These are phyloP conservation scores for Candida koratica DNA, from an alignment of 805 yeast genomes.

Conservation along the genomic window DNA sequence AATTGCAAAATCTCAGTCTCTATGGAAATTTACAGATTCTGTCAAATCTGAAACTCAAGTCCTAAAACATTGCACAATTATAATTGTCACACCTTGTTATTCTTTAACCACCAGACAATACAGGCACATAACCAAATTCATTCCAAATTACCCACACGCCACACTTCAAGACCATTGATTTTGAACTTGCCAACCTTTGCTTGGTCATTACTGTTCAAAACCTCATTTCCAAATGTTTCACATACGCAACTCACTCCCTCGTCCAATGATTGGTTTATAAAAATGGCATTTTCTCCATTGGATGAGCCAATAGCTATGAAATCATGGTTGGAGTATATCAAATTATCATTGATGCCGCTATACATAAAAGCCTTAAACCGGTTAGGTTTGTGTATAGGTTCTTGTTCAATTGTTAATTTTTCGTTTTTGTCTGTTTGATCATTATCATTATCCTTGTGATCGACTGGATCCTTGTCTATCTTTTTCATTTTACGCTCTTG, in stretches of 20 bases:
- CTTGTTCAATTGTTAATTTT: not conserved
- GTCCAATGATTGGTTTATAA: slow-evolving; percentile 71
- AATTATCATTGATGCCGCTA: slow-evolving; percentile 83
- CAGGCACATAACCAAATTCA: too few relatives aligned
- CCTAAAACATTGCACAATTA: too few relatives aligned
- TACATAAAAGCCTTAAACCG: slow-evolving; percentile 78
- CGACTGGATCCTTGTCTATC: not conserved
- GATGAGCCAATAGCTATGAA: slow-evolving; percentile 89
- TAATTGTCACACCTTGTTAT: too few relatives aligned
- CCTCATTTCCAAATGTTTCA: slow-evolving; percentile 87
- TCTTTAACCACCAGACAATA: too few relatives aligned
- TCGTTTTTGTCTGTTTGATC: not conserved
- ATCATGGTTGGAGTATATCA: slow-evolving; percentile 73
- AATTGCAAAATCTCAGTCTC: not conserved
- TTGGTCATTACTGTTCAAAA: slow-evolving; percentile 33
- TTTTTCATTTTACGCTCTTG: slow-evolving; percentile 1
- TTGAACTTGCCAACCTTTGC: slow-evolving; percentile 50
- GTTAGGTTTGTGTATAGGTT: slow-evolving; percentile 2
- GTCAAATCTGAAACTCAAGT: too few relatives aligned
- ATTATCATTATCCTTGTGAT: not conserved
- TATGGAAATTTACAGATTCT: too few relatives aligned
- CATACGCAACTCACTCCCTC: slow-evolving; percentile 77
- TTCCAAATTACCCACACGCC: slow-evolving; percentile 59
- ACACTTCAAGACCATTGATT: slow-evolving; percentile 74
- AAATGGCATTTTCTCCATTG: slow-evolving; percentile 86